A percentile compares a stretch with the other conserved stretches of the same genome.
Evolutionary conservation across 177 flowering plant species (phyloP).

Genomic region (Viscum album): DNA sequence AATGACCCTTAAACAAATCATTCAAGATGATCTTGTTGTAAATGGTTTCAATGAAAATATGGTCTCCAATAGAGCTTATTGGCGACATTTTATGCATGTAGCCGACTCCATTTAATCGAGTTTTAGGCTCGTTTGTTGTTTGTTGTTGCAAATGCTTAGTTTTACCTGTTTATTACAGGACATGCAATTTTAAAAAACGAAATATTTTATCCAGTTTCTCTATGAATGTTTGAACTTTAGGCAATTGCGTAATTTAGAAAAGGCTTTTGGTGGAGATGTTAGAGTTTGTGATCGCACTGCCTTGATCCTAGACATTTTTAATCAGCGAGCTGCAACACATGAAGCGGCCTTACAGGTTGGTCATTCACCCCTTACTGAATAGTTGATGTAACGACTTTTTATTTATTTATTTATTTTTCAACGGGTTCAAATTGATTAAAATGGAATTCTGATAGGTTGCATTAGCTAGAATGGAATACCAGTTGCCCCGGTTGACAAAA

Average conservation of each 20-base stretch:
- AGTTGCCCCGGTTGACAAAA: slow-evolving; percentile 80
- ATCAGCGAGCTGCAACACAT: slow-evolving; percentile 96
- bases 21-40: too few relatives aligned
- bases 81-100: too few relatives aligned
- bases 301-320: slow-evolving; percentile 84
- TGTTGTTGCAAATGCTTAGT: too few relatives aligned
- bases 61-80: too few relatives aligned
- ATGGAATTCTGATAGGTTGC: slow-evolving; percentile 43
- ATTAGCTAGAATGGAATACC: slow-evolving; percentile 96
- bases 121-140: too few relatives aligned
- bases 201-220: background rate
- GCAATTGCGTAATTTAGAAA: slow-evolving; percentile 87
- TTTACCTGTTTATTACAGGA: too few relatives aligned
- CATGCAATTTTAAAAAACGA: too few relatives aligned
- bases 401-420: background rate
- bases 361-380: background rate
- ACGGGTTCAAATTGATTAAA: slow-evolving; percentile 4
- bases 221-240: slow-evolving; percentile 21
- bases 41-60: too few relatives aligned
- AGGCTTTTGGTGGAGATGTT: slow-evolving; percentile 77
- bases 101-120: too few relatives aligned
- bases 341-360: slow-evolving; percentile 89
- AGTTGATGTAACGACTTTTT: background rate
- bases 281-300: slow-evolving; percentile 96
- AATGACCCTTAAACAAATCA: too few relatives aligned